Evolutionary conservation across 2,329 filamentous ascomycete species (phyloP).

Genomic region (Alternaria sp.): DNA sequence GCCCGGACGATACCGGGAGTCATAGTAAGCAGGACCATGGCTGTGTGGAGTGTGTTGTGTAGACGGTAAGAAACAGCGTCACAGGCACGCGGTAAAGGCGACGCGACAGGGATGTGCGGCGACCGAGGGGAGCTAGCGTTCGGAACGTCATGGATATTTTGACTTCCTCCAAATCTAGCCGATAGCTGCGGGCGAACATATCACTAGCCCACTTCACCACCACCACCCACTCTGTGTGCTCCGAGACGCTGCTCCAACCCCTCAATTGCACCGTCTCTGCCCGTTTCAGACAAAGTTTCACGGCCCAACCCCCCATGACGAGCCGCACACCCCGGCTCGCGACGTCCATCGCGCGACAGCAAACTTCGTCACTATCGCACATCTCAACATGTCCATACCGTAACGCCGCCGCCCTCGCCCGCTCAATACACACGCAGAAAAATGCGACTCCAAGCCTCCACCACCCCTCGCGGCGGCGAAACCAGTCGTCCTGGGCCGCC

Average conservation of each 20-base stretch:
- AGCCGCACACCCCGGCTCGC: slow-evolving; percentile 46
- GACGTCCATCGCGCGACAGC: slow-evolving; percentile 36
- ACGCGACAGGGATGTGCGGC: slow-evolving; percentile 9
- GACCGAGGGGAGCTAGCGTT: slow-evolving; percentile 7
- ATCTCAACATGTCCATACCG: slow-evolving; percentile 34
- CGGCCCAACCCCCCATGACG: slow-evolving; percentile 31
- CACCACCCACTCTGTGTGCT: slow-evolving; percentile 6
- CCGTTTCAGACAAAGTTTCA: not conserved
- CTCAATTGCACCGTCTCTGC: slow-evolving; percentile 33
- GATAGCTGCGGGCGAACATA: slow-evolving; percentile 13
- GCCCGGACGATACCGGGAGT: slow-evolving; percentile 71
- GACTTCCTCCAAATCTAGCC: slow-evolving; percentile 12
- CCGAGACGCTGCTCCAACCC: slow-evolving; percentile 7
- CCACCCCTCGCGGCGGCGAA: slow-evolving; percentile 52
- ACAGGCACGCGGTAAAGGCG: not conserved
- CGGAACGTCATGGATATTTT: slow-evolving; percentile 16
- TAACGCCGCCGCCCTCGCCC: slow-evolving; percentile 8
- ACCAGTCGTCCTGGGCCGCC: slow-evolving; percentile 75
- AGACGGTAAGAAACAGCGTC: not conserved
- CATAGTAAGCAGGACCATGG: slow-evolving; percentile 81
- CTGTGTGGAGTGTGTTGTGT: slow-evolving; percentile 5
- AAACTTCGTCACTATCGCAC: slow-evolving; percentile 20
- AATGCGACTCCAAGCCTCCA: slow-evolving; percentile 33
- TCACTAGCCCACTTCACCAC: slow-evolving; percentile 1
- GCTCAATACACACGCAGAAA: slow-evolving; percentile 4